Conservation (phyloP, 192 early-diverging fungal species). For the Backusella westeae region DNA sequence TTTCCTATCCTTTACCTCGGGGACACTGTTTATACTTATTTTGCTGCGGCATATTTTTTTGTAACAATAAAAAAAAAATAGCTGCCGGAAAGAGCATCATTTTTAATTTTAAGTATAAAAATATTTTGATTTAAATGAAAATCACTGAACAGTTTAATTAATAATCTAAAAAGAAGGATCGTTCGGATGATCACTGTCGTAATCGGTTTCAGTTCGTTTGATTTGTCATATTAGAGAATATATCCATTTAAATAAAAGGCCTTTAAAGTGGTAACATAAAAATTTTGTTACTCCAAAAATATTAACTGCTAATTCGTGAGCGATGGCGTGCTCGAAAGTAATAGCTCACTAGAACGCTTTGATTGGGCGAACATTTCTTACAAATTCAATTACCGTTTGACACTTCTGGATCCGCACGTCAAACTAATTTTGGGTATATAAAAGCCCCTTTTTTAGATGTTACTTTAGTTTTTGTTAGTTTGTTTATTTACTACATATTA, state of each 20-base stretch:
- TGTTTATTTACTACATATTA: background rate
- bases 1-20: background rate
- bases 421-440: background rate
- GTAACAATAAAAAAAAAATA: background rate
- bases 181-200: background rate
- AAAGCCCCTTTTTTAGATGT: background rate
- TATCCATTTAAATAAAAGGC: too few relatives aligned
- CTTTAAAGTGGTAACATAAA: too few relatives aligned
- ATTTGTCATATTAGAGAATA: background rate
- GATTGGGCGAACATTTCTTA: background rate
- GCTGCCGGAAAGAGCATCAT: background rate
- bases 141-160: background rate
- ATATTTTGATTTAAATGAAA: background rate
- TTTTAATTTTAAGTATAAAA: background rate
- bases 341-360: background rate
- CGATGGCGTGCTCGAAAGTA: background rate
- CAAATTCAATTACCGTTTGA: background rate
- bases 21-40: background rate
- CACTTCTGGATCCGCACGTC: conserved; percentile 4
- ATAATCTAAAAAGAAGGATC: background rate
- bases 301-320: background rate
- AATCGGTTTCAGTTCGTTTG: background rate
- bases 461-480: background rate
- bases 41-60: background rate
- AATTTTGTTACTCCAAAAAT: background rate